Evolutionary conservation across 768 basidiomycete species (phyloP).

Genomic region (Rhodocollybia butyracea): DNA sequence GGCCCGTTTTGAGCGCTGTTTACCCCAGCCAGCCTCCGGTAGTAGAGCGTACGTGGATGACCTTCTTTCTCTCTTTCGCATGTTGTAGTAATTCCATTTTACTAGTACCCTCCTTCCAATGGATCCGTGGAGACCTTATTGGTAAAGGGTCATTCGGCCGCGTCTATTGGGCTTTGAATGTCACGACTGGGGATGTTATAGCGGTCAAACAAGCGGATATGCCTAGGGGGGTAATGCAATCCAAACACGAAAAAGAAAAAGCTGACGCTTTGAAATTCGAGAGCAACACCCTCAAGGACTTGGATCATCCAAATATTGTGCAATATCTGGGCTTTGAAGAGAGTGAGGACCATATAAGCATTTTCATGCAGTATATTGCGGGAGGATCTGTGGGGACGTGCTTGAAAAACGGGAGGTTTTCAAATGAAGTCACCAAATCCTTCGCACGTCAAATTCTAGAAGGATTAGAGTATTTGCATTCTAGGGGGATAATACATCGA

Average conservation of each 20-base stretch:
- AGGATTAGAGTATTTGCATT: conserved; percentile 87
- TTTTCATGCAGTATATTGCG: conserved; percentile 94
- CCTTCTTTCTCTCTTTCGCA: background rate
- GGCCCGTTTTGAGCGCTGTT: background rate
- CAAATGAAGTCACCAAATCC: conserved; percentile 79
- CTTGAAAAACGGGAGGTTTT: conserved; percentile 77
- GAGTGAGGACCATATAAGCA: conserved; percentile 67
- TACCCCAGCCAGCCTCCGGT: background rate
- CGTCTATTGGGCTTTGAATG: conserved; percentile 90
- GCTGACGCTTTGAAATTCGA: conserved; percentile 84
- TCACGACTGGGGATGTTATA: conserved; percentile 87
- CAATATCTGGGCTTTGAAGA: conserved; percentile 90
- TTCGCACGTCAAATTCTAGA: conserved; percentile 84
- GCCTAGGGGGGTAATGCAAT: conserved; percentile 66
- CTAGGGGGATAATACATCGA: conserved; percentile 80
- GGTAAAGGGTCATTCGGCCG: conserved; percentile 92
- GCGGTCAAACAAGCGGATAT: conserved; percentile 96
- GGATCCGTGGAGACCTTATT: conserved; percentile 90
- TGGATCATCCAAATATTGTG: conserved; percentile 91
- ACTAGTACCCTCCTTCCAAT: conserved; percentile 66
- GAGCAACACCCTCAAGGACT: conserved; percentile 79
- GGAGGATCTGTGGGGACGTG: conserved; percentile 88
- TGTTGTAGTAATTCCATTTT: too few relatives aligned
- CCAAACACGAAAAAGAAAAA: conserved; percentile 61
- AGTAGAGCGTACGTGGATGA: background rate